Evolutionary conservation across 2,329 filamentous ascomycete species (phyloP).

Genomic region (Cyphellophora europaea): DNA sequence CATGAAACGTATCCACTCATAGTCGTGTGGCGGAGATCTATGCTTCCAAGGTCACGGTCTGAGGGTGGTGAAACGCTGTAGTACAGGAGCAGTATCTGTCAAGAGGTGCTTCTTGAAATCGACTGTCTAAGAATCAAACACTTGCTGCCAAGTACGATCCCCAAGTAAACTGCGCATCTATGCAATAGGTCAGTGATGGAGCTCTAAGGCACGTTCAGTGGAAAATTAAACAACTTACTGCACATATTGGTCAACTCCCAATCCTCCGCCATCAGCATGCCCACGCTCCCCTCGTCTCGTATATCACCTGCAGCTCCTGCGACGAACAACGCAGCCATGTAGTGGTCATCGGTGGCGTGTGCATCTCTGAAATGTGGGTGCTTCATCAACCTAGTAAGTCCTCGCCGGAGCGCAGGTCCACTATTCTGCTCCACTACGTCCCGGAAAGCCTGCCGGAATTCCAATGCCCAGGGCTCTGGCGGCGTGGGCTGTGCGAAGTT

Average conservation of each 20-base stretch:
- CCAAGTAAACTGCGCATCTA: too few relatives aligned
- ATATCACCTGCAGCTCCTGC: conserved; percentile 45
- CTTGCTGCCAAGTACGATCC: too few relatives aligned
- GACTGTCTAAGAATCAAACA: too few relatives aligned
- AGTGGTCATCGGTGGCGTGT: conserved; percentile 62
- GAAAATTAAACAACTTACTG: too few relatives aligned
- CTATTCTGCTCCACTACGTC: conserved; percentile 47
- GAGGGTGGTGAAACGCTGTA: too few relatives aligned
- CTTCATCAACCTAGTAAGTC: conserved; percentile 56
- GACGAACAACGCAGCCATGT: conserved; percentile 55
- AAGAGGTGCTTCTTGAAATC: too few relatives aligned
- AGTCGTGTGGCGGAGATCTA: too few relatives aligned
- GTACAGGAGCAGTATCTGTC: too few relatives aligned
- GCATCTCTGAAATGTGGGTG: conserved; percentile 56
- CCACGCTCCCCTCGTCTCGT: conserved; percentile 35
- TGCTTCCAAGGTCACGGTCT: too few relatives aligned
- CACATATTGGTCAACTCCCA: conserved; percentile 58
- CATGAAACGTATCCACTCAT: too few relatives aligned
- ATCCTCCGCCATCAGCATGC: conserved; percentile 45
- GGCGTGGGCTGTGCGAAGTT: conserved; percentile 53
- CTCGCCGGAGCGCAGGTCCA: conserved; percentile 45
- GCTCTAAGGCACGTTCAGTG: too few relatives aligned
- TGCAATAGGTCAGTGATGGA: too few relatives aligned
- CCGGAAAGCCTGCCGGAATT: conserved; percentile 56
- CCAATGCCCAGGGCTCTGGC: conserved; percentile 50